Evolutionary conservation across 192 early-diverging fungal genomes (phyloP).

Genomic region (Backusella psychrophila): DNA sequence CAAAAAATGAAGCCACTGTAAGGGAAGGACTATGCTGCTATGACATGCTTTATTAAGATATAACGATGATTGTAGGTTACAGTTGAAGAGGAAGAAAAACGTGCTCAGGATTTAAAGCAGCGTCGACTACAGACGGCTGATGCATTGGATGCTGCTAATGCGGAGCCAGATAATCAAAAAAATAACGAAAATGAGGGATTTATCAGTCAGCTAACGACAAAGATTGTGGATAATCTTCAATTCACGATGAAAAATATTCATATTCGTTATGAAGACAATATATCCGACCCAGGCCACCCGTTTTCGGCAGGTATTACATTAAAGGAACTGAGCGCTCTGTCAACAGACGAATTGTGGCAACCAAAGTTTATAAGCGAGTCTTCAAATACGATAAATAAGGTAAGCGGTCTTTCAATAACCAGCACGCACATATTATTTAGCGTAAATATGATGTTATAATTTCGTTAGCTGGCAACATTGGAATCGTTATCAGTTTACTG

Average conservation of each 20-base stretch:
- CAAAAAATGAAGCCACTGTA: conserved; percentile 58
- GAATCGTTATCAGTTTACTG: conserved; percentile 70
- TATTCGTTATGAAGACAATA: conserved; percentile 80
- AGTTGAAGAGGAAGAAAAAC: conserved; percentile 64
- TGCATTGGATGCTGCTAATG: conserved; percentile 30
- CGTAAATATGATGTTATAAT: neutral
- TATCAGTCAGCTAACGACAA: conserved; percentile 70
- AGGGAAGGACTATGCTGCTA: neutral
- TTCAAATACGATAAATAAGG: conserved; percentile 69
- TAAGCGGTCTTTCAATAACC: neutral
- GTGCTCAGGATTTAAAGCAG: conserved; percentile 66
- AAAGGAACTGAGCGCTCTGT: conserved; percentile 76
- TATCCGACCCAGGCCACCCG: conserved; percentile 62
- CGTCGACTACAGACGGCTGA: conserved; percentile 65
- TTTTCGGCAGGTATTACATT: conserved; percentile 81
- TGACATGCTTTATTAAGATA: neutral
- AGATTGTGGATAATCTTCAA: conserved; percentile 88
- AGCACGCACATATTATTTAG: neutral
- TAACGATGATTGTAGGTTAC: conserved; percentile 10
- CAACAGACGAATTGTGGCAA: conserved; percentile 73
- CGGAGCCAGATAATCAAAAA: conserved; percentile 10
- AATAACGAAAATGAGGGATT: conserved; percentile 55
- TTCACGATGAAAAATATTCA: conserved; percentile 84
- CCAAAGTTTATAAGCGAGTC: conserved; percentile 67
- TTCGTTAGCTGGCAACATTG: conserved; percentile 50